Evolutionary conservation across 441 rosid genomes (phyloP).

Genomic region (Euphorbia schlechtendalii): DNA sequence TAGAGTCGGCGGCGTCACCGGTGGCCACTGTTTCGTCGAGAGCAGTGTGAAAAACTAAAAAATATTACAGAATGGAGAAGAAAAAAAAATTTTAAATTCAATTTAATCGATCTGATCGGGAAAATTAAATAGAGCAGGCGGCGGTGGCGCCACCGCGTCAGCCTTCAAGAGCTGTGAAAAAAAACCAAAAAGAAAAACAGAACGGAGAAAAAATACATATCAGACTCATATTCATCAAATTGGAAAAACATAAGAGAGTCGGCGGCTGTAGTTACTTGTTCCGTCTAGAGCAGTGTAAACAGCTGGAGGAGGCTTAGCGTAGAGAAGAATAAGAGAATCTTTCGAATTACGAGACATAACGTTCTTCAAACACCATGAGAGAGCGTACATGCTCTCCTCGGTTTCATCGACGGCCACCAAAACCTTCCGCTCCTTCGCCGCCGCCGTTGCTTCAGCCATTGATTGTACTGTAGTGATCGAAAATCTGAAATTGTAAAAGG

Average conservation of each 20-base stretch:
- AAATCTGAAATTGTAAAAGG: background rate
- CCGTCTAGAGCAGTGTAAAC: constrained; percentile 40
- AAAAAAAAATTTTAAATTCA: too few relatives aligned
- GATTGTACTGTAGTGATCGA: too few relatives aligned
- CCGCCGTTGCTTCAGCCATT: background rate
- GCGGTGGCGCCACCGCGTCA: too few relatives aligned
- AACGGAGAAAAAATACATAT: too few relatives aligned
- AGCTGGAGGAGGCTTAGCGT: constrained; percentile 35
- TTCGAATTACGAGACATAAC: constrained; percentile 18
- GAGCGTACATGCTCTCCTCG: constrained; percentile 57
- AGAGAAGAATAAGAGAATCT: constrained; percentile 43
- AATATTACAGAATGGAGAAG: too few relatives aligned
- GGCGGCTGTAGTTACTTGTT: constrained; percentile 24
- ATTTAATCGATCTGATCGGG: too few relatives aligned
- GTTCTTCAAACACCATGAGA: constrained; percentile 50
- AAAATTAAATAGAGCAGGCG: too few relatives aligned
- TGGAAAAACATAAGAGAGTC: background rate
- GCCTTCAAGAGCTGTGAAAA: too few relatives aligned
- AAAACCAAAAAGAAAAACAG: too few relatives aligned
- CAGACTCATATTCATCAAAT: background rate
- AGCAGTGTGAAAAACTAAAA: too few relatives aligned
- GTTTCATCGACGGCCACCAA: constrained; percentile 58
- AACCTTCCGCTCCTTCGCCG: constrained; percentile 30
- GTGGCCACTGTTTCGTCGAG: too few relatives aligned
- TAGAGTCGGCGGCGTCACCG: too few relatives aligned